A percentile compares a stretch with the other conserved stretches of the same genome.
Evolutionary conservation across 2,329 filamentous ascomycete species (phyloP).

Genomic region (Pseudocercospora pini-densiflorae): DNA sequence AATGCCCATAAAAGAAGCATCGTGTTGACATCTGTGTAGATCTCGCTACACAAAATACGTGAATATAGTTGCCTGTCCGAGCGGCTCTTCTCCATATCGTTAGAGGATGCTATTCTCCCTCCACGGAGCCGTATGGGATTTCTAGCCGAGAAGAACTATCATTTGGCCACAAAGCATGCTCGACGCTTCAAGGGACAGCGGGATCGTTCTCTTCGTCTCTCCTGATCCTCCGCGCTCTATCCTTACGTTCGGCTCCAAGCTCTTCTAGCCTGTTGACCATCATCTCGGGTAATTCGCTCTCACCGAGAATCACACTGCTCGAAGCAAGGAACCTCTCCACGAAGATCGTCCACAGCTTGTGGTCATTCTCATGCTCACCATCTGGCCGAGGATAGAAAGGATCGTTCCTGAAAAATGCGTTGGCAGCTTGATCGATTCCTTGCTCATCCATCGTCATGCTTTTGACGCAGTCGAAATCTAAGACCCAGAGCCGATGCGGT

Average conservation of each 20-base stretch:
- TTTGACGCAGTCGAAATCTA: constrained; percentile 66
- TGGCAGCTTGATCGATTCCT: constrained; percentile 50
- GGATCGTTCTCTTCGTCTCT: background rate
- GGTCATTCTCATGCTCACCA: constrained; percentile 11
- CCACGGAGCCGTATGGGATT: too few species aligned
- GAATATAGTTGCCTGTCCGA: too few species aligned
- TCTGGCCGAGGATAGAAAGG: constrained; percentile 55
- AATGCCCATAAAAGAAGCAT: too few species aligned
- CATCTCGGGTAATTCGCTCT: constrained; percentile 16
- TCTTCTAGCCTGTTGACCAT: constrained; percentile 22
- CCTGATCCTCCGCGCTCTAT: background rate
- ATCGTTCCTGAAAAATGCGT: constrained; percentile 56
- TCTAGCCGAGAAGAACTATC: too few species aligned
- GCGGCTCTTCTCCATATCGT: too few species aligned
- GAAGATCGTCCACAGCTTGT: constrained; percentile 22
- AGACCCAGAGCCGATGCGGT: constrained; percentile 39
- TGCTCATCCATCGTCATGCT: constrained; percentile 50
- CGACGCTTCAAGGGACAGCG: background rate
- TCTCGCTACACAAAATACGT: too few species aligned
- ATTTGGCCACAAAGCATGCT: too few species aligned
- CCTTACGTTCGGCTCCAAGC: background rate
- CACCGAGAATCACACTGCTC: constrained; percentile 15
- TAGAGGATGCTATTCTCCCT: too few species aligned
- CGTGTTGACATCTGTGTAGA: too few species aligned
- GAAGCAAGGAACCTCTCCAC: constrained; percentile 11